Evolutionary conservation across 441 rosid genomes (phyloP), one percentile per base, ranked within the genome.

Genomic region (Erodium texanum): DNA sequence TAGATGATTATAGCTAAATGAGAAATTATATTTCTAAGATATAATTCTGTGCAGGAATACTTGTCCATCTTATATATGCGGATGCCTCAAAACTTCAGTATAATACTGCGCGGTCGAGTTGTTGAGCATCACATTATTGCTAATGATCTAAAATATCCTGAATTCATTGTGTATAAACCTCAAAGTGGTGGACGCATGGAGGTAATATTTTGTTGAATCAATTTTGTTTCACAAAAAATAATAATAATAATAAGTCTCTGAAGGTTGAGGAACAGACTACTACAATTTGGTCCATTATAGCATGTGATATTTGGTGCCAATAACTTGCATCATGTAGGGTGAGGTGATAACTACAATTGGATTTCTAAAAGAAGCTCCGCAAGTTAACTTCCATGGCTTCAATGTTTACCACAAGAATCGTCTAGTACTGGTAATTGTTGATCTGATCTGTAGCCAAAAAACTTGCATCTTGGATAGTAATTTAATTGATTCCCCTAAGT

Each of bases 351-450:
- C 97, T 64, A 94, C 98, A 22, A 89, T 94, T 63, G 99, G 99
- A 48, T 94, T 94, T 85, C 69, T 89, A 66, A 92, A 94, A 79
- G 97, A 92, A 78, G 93, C 97, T 80, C 99, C 99, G 7, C 80
- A 77, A 29, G 75, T 88, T 58, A 80, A 74, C 69, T 62, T 89
- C 71, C 90, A 84, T 66, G 99, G 98, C 68, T 94, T 94, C 82
- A 89, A 85, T 69, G 82, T 94, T 67, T 94, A 91, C 77, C 92
- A 91, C 81, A 94, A 87, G 80, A 94, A 94, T 79, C 97, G 97
- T 66, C 82, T 94, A 45, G 88, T 94, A 71, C 81, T 85, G 92
- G 99, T 89, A 77, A 70, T 15, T 5, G 54, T 69, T 76, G 15
- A 62, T 74, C 19, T 62, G n/a, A n/a, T 41, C 27, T 36, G 43